Evolutionary conservation across 1,139 yeast genomes (phyloP), one percentile per base, ranked within the genome.

Genomic region (Geotrichum carabidarum): DNA sequence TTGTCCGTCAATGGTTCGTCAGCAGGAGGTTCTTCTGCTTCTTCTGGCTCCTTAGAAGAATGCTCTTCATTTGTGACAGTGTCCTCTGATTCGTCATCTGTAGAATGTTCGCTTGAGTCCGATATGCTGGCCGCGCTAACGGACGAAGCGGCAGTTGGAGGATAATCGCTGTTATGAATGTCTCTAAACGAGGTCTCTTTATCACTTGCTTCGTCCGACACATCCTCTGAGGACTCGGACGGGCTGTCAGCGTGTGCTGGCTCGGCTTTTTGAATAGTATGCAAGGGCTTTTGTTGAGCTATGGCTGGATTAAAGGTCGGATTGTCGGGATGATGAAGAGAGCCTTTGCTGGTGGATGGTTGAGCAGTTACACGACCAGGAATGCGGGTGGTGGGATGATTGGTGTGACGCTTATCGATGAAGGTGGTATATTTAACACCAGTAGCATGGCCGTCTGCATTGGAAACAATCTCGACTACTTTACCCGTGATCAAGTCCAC

Each of bases 401-500:
- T 65, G 81, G 85, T 37, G 75, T 72, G 4, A 84, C 91, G 14
- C 79, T 78, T 37, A 86, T 87, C 44, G 18, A 43, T 48, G 18
- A 37, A 51, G 4, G 51, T 48, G 18, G 58, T 46, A 52, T 63
- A 59, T 4, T 57, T 51, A 8, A 63, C 64, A 27, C 65, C 68
- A 8, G 53, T 53, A 43, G 64, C 65, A 37, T 50, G 64, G 18
- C 60, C 62, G 17, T 57, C 60, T 12, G 52, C 61, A 45, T 65
- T 58, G 43, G 63, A 60, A 38, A 57, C 53, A 31, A 90, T 75
- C 63, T 84, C 83, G 44, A 79, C 80, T 32, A 88, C 96, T 70
- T 88, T 87, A 36, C 97, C 99, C 54, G 87, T 76, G 31, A 91
- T 77, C 52, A 93, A 74, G 62, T 87, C 95, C 15, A 90, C 86